Base-by-base conservation (phyloP, 148 eudicot genomes). In the Beta vulgaris region DNA sequence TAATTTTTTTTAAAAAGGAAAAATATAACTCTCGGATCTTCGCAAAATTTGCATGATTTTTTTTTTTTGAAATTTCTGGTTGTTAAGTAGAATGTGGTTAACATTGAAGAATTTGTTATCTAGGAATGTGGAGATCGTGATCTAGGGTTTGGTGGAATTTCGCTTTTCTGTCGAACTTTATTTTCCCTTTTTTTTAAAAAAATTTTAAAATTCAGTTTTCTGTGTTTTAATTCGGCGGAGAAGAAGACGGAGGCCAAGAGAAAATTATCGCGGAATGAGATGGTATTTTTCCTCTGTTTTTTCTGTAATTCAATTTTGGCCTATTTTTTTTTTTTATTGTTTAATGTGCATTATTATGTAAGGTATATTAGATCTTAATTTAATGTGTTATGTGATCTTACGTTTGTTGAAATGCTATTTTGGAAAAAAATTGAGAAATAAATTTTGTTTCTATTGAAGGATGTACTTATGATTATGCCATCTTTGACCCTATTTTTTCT, bases 61-160 rank as follows among this genome's bases (percentile, higher is more conserved):
- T 74, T 31, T 75, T 80, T 83, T 74, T 78, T 57, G 82, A 77
- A 73, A 58, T 78, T 68, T 73, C n/a, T 14, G 55, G 61, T 46
- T 73, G 72, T 69, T 73, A 68, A 34, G 66, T 86, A 76, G 86
- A 92, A 92, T 92, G 97, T 90, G 87, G 92, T 51, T 76, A 64
- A 71, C 40, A 32, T 3, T 68, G 60, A 67, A 29, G 51, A 67
- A 18, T 80, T 78, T 32, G 51, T 58, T 79, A 58, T 44, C 68
- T 66, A 72, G 71, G 72, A 59, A 68, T 78, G 79, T 81, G 59
- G 82, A 82, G 85, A 87, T 90, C 87, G 77, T 82, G 72, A 77
- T 64, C 80, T 90, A 76, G 89, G 88, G 78, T 78, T 86, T 59
- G 68, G 13, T 55, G 49, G 40, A 44, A 46, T 77, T 60, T 68